Base-by-base conservation (phyloP, 1,284 basidiomycete species). In the Neonothopanus nambi region DNA sequence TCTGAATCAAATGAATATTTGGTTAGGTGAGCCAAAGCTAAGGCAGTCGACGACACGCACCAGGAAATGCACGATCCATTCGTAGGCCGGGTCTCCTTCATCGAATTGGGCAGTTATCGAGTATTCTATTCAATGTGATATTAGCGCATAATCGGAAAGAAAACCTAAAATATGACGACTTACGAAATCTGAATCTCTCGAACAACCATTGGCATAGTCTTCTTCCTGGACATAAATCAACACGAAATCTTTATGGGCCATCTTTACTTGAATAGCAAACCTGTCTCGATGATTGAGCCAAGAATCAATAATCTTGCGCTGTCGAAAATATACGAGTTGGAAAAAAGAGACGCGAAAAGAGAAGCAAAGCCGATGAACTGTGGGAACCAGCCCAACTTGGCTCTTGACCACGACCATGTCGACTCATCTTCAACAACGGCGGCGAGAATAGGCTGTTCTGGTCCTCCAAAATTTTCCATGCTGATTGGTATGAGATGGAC, bases 11-110 rank as follows among this genome's bases (percentile, higher is more conserved):
- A 13, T 9, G 38, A 24, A 28, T 52, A 23, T 49, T 26, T 38
- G 17, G 35, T 8, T 8, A 33, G 15, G 33, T 17, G 5, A 24
- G 5, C 15, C 3, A 5, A 18, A 1, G 7, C 18, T 24, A 11
- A 15, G 8, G 33, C 26, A 5, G 43, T 12, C 28, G 33, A 24
- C 12, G 18, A 15, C 15, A 61, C 72, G 43, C 48, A 79, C 79
- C 52, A 81, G 56, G 47, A 78, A 74, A 13, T 74, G 64, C 3
- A 76, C 59, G 3, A 81, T 63, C 78, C 78, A 81, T 52, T 80
- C 78, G 54, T 78, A 78, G 0, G 77, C 62, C 3, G 75, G 75
- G 60, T 81, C 79, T 17, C 76, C 77, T 58, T 77, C 69, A 21
- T 63, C 60, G 57, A 81, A 79, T 24, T 74, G 69, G 0, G 74